Percentiles rank a stretch among this genome's conserved stretches.
These are phyloP conservation scores for Populus euphratica DNA, from an alignment of 345 rosid genomes.

Conservation along the genomic window DNA sequence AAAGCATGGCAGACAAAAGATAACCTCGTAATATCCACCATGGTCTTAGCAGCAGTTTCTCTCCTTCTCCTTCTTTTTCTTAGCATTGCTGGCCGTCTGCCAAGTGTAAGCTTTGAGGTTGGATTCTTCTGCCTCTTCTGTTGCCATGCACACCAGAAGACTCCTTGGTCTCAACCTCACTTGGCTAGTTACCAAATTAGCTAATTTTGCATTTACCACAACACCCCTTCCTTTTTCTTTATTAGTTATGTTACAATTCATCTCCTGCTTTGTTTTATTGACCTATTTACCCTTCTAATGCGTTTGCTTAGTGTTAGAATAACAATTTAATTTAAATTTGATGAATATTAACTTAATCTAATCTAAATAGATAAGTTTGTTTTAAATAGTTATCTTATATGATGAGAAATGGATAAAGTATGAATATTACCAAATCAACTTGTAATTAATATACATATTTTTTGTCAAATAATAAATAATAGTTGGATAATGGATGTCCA, in stretches of 20 bases:
- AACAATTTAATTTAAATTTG: neutral
- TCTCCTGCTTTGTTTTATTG: neutral
- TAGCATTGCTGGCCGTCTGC: slow-evolving; percentile 15
- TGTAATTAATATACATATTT: too few relatives aligned
- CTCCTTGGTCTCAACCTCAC: neutral
- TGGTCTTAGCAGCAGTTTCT: neutral
- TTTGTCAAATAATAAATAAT: too few relatives aligned
- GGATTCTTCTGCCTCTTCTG: neutral
- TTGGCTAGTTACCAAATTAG: neutral
- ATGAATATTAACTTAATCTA: fast-evolving
- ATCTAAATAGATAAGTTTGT: too few relatives aligned
- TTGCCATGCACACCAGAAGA: neutral
- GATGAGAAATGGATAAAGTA: too few relatives aligned
- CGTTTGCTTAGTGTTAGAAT: neutral
- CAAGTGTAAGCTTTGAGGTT: neutral
- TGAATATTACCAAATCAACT: too few relatives aligned
- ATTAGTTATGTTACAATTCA: too few relatives aligned
- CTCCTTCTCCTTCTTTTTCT: neutral
- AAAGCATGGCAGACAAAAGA: neutral
- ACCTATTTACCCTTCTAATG: neutral
- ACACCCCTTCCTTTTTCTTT: neutral
- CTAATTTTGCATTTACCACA: neutral
- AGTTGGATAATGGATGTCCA: too few relatives aligned
- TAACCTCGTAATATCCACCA: slow-evolving; percentile 21
- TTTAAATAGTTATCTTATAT: too few relatives aligned